Base-by-base conservation (phyloP, 441 rosid genomes). In the Eutrema salsugineum region DNA sequence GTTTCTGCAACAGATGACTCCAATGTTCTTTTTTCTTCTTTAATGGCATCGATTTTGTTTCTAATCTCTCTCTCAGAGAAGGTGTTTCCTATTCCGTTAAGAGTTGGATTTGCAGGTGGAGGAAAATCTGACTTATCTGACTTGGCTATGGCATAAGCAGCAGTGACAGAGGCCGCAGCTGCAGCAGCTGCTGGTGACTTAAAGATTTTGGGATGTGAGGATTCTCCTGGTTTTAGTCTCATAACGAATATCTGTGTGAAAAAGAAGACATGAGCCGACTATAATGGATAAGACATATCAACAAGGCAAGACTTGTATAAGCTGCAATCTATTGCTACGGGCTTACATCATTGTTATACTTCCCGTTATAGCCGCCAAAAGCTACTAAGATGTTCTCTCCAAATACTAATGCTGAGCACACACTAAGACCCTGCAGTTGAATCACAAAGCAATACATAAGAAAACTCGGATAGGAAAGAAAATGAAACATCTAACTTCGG, bases 151-250 rank as follows among this genome's bases (percentile, higher is more conserved):
- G 97, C 96, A 77, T 91, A 92, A 14, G 98, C 98, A 72, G 98
- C 97, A 63, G 94, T 85, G 43, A 95, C 99, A 68, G 98, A 95
- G 78, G 99, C 98, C 9, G 98, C 97, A 1, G 98, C 99, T 1
- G 98, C 99, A 1, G 96, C 98, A 0, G 99, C 98, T 63, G 99
- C 98, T 46, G 97, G 94, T 56, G 99, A 95, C 84, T 83, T 88
- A 28, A 84, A 91, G 79, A 88, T 89, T 84, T 91, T 89, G 40
- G 95, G 98, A 17, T 72, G 91, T 10, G 72, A 77, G n/a, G 80
- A 72, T 66, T 88, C 86, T 73, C 80, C 81, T 20, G 91, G 88
- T 81, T 86, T 93, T 46, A 91, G 87, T 78, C 85, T 88, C 97
- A 93, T 84, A 58, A 83, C 78, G 60, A 83, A 95, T 70, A 95